phyloP scores from a whole-genome alignment of 2,329 filamentous ascomycete species.

The Alternaria sp. region DNA sequence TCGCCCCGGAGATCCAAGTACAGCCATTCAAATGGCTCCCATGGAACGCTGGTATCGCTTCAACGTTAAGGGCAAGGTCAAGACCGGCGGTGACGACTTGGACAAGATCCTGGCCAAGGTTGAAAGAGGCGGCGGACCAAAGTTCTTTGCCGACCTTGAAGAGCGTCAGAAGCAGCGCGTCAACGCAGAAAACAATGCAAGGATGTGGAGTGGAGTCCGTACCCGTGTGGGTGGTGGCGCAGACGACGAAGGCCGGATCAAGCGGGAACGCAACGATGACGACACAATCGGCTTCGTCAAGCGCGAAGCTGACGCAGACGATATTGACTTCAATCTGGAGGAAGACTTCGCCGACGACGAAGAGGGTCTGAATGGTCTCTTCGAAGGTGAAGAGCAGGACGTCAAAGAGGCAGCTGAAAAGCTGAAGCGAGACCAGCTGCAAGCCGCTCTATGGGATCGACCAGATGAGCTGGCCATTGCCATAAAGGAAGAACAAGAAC shows the following conservation, averaged over 20 bases:
- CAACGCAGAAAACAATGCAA: constrained; percentile 41
- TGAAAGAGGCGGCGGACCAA: constrained; percentile 74
- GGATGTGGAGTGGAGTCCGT: constrained; percentile 31
- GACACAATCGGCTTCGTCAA: constrained; percentile 54
- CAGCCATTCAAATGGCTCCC: constrained; percentile 80
- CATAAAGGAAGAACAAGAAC: constrained; percentile 72
- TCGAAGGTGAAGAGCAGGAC: constrained; percentile 59
- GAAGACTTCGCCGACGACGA: constrained; percentile 86
- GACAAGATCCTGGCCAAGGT: constrained; percentile 80
- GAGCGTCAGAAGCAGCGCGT: constrained; percentile 61
- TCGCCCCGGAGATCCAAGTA: constrained; percentile 66
- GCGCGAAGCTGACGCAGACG: constrained; percentile 66
- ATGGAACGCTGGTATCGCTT: constrained; percentile 97
- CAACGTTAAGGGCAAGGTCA: constrained; percentile 76
- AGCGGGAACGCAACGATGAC: constrained; percentile 51
- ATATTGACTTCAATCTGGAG: constrained; percentile 72
- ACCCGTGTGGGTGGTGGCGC: constrained; percentile 46
- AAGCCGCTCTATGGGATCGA: constrained; percentile 83
- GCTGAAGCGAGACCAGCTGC: constrained; percentile 81
- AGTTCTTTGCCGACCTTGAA: constrained; percentile 70
- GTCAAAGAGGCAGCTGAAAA: constrained; percentile 70
- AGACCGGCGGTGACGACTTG: constrained; percentile 84
- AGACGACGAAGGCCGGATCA: constrained; percentile 50
- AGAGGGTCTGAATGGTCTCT: constrained; percentile 62
- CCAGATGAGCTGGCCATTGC: constrained; percentile 63